Conservation (phyloP, 306 rosid species). For the Acacia acuminata region DNA sequence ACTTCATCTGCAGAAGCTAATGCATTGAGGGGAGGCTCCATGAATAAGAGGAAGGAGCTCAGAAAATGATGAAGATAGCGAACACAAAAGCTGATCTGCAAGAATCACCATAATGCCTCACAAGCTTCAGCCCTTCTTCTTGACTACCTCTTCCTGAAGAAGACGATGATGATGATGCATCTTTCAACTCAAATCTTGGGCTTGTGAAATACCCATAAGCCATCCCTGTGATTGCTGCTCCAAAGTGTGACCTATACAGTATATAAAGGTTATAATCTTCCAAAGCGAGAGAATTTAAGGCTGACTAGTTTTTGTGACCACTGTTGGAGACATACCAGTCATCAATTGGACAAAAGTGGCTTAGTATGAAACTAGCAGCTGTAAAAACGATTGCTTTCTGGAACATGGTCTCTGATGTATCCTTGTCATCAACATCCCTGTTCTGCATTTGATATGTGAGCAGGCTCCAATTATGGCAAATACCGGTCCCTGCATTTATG, state of each 20-base stretch:
- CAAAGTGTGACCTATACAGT: slow-evolving; percentile 72
- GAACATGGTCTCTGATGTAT: slow-evolving; percentile 60
- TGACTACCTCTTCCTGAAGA: slow-evolving; percentile 46
- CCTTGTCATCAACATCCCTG: slow-evolving; percentile 55
- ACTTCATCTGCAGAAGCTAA: slow-evolving; percentile 38
- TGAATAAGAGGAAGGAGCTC: slow-evolving; percentile 56
- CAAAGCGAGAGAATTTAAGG: slow-evolving; percentile 4
- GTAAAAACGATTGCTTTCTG: slow-evolving; percentile 71
- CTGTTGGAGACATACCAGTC: slow-evolving; percentile 58
- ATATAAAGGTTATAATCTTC: neutral
- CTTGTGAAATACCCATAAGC: slow-evolving; percentile 67
- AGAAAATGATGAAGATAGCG: slow-evolving; percentile 53
- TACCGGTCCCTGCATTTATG: slow-evolving; percentile 70
- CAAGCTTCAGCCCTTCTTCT: slow-evolving; percentile 75
- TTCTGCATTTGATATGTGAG: slow-evolving; percentile 71
- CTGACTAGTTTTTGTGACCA: neutral
- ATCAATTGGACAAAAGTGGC: slow-evolving; percentile 79
- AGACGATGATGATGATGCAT: slow-evolving; percentile 42
- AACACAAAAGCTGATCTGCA: slow-evolving; percentile 64
- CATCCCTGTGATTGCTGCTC: slow-evolving; percentile 76
- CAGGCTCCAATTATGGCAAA: slow-evolving; percentile 95
- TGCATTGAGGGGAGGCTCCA: slow-evolving; percentile 73
- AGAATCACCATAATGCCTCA: slow-evolving; percentile 58
- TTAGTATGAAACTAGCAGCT: slow-evolving; percentile 54
- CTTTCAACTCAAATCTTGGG: slow-evolving; percentile 58